phyloP scores from a whole-genome alignment of 2,329 filamentous ascomycete genomes.

The Ceratocystis destructans region DNA sequence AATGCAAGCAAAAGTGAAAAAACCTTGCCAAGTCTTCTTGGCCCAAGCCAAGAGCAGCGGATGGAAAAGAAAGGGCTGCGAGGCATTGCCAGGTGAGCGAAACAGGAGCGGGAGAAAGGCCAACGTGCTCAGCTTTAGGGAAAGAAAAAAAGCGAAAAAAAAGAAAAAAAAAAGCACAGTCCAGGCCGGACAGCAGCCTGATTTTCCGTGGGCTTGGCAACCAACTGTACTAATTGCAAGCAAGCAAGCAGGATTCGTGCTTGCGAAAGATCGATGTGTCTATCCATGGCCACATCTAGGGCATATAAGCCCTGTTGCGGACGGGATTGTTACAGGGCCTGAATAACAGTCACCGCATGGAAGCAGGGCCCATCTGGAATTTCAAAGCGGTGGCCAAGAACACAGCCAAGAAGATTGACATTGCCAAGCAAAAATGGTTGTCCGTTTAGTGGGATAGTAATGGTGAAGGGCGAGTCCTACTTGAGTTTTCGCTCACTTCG shows the following conservation, averaged over 20 bases:
- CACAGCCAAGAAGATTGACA: background rate
- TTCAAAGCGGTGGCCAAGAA: background rate
- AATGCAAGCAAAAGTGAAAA: background rate
- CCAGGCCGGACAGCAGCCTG: background rate
- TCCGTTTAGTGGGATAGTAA: no score
- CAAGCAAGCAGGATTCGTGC: no score
- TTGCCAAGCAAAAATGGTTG: no score
- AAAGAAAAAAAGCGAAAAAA: no score
- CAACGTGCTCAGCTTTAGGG: background rate
- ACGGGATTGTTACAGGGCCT: background rate
- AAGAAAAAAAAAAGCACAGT: background rate
- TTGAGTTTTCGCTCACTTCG: no score
- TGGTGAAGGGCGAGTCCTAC: no score
- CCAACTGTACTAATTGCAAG: background rate
- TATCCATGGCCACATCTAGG: background rate
- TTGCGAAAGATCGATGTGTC: background rate
- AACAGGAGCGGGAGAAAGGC: background rate
- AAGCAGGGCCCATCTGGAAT: background rate
- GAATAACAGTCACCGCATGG: background rate
- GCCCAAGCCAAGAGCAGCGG: conserved; percentile 1
- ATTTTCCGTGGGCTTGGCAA: background rate
- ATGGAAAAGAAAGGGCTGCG: background rate
- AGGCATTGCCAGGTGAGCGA: background rate
- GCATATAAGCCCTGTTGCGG: background rate
- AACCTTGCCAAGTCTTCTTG: conserved; percentile 4